Conservation (phyloP, 306 rosid genomes). For the Sophora flavescens region DNA sequence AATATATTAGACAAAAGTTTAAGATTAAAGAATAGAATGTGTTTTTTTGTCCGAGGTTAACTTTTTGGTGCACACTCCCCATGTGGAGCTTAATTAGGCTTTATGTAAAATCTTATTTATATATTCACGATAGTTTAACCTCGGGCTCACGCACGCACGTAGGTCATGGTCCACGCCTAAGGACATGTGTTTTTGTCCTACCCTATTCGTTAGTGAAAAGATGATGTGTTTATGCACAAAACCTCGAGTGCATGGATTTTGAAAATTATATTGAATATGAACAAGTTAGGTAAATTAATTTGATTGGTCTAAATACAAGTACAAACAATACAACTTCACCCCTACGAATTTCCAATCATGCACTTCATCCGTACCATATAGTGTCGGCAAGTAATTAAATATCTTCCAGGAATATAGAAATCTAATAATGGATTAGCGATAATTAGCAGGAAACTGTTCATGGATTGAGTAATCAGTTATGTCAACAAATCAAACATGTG, state of each 20-base stretch:
- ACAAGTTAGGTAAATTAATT: neutral
- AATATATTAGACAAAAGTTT: constrained; percentile 57
- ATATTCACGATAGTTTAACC: constrained; percentile 54
- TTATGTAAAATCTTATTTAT: neutral
- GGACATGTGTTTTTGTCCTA: constrained; percentile 44
- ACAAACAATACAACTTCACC: constrained; percentile 31
- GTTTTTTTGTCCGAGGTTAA: constrained; percentile 59
- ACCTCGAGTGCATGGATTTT: neutral
- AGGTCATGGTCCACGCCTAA: constrained; percentile 34
- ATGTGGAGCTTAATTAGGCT: neutral
- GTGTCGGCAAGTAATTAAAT: constrained; percentile 32
- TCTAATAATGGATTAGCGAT: constrained; percentile 45
- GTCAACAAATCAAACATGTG: neutral
- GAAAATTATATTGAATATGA: neutral
- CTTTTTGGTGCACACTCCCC: constrained; percentile 34
- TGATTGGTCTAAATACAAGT: neutral
- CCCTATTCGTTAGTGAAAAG: constrained; percentile 40
- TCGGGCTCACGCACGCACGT: constrained; percentile 54
- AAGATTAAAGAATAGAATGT: constrained; percentile 56
- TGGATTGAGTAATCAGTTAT: neutral
- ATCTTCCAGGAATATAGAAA: constrained; percentile 29
- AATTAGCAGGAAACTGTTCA: neutral
- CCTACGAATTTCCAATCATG: constrained; percentile 20
- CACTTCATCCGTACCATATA: constrained; percentile 28
- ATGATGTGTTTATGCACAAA: constrained; percentile 1